Evolutionary conservation across 2,329 filamentous ascomycete genomes (phyloP), one percentile per base, ranked within the genome.

Genomic region (Didymella lethalis): DNA sequence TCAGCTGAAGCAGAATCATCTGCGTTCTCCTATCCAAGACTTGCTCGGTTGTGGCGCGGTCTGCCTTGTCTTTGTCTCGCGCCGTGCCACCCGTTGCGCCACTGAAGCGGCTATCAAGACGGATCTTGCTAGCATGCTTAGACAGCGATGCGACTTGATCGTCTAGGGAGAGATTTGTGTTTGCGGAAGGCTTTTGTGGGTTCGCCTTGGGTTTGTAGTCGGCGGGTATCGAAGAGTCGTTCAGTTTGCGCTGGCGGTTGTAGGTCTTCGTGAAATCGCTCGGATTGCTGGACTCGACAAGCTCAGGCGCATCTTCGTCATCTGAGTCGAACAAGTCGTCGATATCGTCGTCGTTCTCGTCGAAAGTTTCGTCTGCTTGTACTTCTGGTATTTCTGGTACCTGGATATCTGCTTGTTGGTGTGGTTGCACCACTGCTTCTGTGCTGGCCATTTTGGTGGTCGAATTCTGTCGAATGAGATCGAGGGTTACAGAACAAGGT

Each of bases 1-100:
- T 94, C 85, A 99, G 92, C 80, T 97, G 92, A 64, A 97, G 83
- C 53, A 99, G 82, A 61, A 99, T 93, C 92, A 97, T 96, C 66
- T 93, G 90, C 14, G 95, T 99, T 53, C 93, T 86, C 63, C 93
- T 92, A 79, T 99, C 95, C 61, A 99, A 82, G 48, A 99, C 95
- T 77, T 97, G 92, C 77, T 99, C 95, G 68, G 88, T 92, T 14
- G 95, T 99, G 50, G 95, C 94, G 59, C 95, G 88, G 76, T 99
- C 94, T 54, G 91, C 89, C 83, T 95, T 96, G 78, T 97, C 93
- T 77, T 91, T 92, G 59, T 88, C 87, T 29, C 73, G 65, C 14
- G 65, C 64, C 20, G 58, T 81, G 44, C 79, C 79, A 48, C 83
- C 84, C 18, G 77, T 79, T 11, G 78, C 80, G 29, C 86, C 75